Percentiles rank a stretch among this genome's conserved stretches.
Evolutionary conservation across 345 rosid genomes (phyloP).

Genomic region (Heritiera littoralis): DNA sequence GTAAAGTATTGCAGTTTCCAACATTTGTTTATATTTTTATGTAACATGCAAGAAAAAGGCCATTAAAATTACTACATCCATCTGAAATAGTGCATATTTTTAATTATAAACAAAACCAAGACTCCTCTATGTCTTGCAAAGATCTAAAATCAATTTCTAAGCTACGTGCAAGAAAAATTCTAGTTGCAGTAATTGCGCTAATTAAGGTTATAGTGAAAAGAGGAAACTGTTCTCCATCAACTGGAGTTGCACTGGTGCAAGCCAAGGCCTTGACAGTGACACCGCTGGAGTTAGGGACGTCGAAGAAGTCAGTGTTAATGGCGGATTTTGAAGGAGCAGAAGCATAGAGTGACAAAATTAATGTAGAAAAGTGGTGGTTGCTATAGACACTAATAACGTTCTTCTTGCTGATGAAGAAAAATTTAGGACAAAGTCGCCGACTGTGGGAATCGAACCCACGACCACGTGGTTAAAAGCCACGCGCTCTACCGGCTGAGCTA

Average conservation of each 20-base stretch:
- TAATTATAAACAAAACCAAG: neutral
- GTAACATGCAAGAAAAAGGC: too few species aligned
- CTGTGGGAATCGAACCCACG: conserved; percentile 76
- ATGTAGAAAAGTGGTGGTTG: conserved; percentile 20
- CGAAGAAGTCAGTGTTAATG: conserved; percentile 40
- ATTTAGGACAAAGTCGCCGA: conserved; percentile 26
- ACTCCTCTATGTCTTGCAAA: neutral
- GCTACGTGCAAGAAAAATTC: neutral
- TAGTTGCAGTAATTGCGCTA: neutral
- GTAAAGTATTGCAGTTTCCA: conserved; percentile 72
- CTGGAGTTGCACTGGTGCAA: conserved; percentile 59
- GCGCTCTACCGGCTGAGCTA: conserved; percentile 78
- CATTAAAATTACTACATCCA: too few species aligned
- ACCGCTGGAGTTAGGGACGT: conserved; percentile 73
- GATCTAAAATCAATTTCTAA: too few species aligned
- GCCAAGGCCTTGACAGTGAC: conserved; percentile 74
- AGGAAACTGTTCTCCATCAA: conserved; percentile 62
- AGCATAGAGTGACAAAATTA: conserved; percentile 21
- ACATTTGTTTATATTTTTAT: neutral
- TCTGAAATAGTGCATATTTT: neutral
- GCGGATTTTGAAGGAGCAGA: conserved; percentile 30
- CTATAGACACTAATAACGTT: conserved; percentile 28
- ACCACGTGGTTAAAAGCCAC: conserved; percentile 76
- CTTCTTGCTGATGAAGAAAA: conserved; percentile 26
- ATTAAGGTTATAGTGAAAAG: neutral